A percentile compares a stretch with the other conserved stretches of the same genome.
These are phyloP conservation scores for Paraconiothyrium sp. DNA, from an alignment of 2,329 filamentous ascomycete genomes.

Conservation along the genomic window DNA sequence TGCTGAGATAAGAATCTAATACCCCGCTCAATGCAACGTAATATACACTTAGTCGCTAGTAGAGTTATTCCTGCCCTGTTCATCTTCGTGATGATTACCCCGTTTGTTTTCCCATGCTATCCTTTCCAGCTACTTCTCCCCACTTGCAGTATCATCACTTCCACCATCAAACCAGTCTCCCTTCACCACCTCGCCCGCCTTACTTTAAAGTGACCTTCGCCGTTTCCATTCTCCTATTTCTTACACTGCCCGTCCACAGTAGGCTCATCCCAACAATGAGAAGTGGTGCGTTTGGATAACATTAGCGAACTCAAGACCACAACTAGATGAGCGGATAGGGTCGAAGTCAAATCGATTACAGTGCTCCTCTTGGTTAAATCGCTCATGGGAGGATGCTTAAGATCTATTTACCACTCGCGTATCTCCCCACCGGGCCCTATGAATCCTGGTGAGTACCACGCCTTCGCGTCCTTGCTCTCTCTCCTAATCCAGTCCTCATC, in stretches of 20 bases:
- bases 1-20: conserved; percentile 46
- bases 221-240: no score
- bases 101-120: neutral
- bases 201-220: neutral
- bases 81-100: neutral
- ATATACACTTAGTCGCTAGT: neutral
- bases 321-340: no score
- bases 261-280: no score
- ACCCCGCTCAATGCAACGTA: neutral
- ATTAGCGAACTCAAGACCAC: no score
- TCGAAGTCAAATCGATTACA: no score
- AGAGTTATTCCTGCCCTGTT: neutral
- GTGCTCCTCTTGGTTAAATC: no score
- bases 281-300: no score
- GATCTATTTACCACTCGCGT: conserved; percentile 68
- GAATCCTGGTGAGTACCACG: conserved; percentile 75
- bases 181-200: neutral
- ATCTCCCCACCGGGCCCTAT: conserved; percentile 73
- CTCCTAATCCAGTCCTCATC: conserved; percentile 74
- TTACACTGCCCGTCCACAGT: no score
- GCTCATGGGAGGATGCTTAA: neutral
- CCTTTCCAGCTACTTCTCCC: neutral
- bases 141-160: no score
- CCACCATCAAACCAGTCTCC: neutral
- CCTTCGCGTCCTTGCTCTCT: conserved; percentile 66